Evolutionary conservation across 75 land plant species (phyloP).

Genomic region (Pinus tabuliformis): DNA sequence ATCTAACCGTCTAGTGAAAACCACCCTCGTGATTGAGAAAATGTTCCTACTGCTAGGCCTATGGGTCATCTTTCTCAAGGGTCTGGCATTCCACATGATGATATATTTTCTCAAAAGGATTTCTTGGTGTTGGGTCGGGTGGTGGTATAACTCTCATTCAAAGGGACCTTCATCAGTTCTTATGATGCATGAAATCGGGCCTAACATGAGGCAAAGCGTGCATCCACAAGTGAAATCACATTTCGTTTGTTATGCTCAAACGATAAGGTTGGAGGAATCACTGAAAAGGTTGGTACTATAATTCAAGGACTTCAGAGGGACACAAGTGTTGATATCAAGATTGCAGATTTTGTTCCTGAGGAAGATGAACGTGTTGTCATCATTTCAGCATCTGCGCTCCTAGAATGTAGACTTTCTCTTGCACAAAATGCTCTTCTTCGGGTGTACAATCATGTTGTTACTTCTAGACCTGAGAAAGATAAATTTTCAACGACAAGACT

Average conservation of each 20-base stretch:
- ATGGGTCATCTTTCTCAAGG: constrained; percentile 14
- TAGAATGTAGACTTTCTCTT: constrained; percentile 61
- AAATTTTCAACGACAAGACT: constrained; percentile 32
- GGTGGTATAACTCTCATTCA: constrained; percentile 25
- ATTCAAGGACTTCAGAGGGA: constrained; percentile 59
- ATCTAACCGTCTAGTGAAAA: constrained; percentile 53
- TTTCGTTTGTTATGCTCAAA: constrained; percentile 66
- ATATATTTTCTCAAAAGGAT: constrained; percentile 10
- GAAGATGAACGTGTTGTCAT: constrained; percentile 72
- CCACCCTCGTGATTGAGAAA: constrained; percentile 47
- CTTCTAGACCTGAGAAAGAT: constrained; percentile 32
- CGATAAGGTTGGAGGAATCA: constrained; percentile 74
- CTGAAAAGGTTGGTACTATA: constrained; percentile 79
- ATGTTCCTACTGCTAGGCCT: constrained; percentile 6
- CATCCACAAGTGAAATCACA: constrained; percentile 31
- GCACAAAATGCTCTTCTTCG: constrained; percentile 70
- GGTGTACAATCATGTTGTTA: constrained; percentile 51
- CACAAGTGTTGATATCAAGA: constrained; percentile 76
- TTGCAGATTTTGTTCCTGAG: constrained; percentile 47
- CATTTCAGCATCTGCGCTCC: constrained; percentile 60
- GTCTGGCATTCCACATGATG: constrained; percentile 16
- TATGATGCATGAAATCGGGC: constrained; percentile 19
- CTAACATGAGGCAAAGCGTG: constrained; percentile 15
- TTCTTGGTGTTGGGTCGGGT: constrained; percentile 19
- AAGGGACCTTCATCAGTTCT: constrained; percentile 16